Evolutionary conservation across 2,329 filamentous ascomycete species (phyloP).

Genomic region (Pestalotiopsis sp.): DNA sequence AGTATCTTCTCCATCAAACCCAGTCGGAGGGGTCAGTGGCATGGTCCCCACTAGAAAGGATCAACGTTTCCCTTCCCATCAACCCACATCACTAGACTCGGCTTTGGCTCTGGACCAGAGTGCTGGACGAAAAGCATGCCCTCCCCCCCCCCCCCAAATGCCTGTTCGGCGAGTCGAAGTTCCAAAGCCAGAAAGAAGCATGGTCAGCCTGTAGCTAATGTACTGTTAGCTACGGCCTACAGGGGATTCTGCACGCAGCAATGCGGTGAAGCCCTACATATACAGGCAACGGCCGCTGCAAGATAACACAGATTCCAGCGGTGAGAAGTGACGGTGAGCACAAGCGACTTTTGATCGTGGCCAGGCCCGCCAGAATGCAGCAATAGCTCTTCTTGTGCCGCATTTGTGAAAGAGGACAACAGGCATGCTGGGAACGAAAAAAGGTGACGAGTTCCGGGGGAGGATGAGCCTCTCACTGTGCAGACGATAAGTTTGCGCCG

Average conservation of each 20-base stretch:
- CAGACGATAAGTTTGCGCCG: background rate
- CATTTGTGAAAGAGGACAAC: background rate
- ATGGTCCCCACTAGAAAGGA: constrained; percentile 7
- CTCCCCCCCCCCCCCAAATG: background rate
- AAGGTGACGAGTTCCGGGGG: background rate
- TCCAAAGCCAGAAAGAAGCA: background rate
- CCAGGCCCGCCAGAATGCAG: background rate
- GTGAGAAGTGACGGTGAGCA: background rate
- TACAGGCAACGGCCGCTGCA: background rate
- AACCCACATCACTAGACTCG: background rate
- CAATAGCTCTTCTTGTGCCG: background rate
- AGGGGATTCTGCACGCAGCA: background rate
- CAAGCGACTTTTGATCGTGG: background rate
- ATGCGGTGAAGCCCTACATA: constrained; percentile 7
- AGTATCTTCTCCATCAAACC: constrained; percentile 4
- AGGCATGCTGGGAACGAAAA: background rate
- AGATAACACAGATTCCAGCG: background rate
- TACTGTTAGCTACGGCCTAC: background rate
- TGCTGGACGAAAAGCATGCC: background rate
- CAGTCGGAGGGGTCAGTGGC: background rate
- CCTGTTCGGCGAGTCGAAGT: background rate
- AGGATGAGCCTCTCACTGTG: background rate
- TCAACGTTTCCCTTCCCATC: constrained; percentile 10
- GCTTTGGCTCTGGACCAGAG: constrained; percentile 8
- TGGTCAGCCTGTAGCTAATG: background rate